These are phyloP conservation scores for Pulveroboletus sp. DNA, from an alignment of 768 basidiomycete species.

Conservation along the genomic window DNA sequence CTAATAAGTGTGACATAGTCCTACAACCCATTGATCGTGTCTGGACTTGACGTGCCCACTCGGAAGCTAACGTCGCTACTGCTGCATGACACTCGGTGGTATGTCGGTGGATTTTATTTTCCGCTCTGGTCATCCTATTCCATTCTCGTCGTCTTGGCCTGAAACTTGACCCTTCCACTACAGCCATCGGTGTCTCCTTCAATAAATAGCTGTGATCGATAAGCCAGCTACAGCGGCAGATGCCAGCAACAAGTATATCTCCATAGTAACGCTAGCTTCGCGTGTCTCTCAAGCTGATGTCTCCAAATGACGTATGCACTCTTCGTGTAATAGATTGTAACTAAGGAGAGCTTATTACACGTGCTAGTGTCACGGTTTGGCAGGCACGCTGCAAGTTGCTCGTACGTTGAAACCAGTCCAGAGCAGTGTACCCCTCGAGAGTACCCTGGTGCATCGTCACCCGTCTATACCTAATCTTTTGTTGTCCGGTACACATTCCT, in stretches of 20 bases:
- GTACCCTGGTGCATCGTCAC: slow-evolving; percentile 38
- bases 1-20: too few species aligned
- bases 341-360: slow-evolving; percentile 19
- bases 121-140: too few species aligned
- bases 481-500: too few species aligned
- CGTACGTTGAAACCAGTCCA: not conserved
- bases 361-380: slow-evolving; percentile 37
- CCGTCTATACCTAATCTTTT: too few species aligned
- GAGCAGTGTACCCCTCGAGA: not conserved
- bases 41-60: too few species aligned
- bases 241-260: slow-evolving; percentile 56
- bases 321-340: not conserved
- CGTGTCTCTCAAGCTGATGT: slow-evolving; percentile 52
- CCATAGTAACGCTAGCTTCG: slow-evolving; percentile 46
- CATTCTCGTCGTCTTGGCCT: too few species aligned
- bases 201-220: slow-evolving; percentile 71
- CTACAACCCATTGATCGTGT: too few species aligned
- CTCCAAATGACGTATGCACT: slow-evolving; percentile 10
- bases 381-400: slow-evolving; percentile 21
- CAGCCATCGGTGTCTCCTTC: slow-evolving; percentile 50
- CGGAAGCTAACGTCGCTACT: too few species aligned
- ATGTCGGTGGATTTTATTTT: too few species aligned
- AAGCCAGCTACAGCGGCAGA: slow-evolving; percentile 53
- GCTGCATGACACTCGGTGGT: too few species aligned
- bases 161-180: slow-evolving; percentile 42